These are phyloP conservation scores for Mycena floridula DNA, from an alignment of 768 basidiomycete genomes.

Conservation along the genomic window DNA sequence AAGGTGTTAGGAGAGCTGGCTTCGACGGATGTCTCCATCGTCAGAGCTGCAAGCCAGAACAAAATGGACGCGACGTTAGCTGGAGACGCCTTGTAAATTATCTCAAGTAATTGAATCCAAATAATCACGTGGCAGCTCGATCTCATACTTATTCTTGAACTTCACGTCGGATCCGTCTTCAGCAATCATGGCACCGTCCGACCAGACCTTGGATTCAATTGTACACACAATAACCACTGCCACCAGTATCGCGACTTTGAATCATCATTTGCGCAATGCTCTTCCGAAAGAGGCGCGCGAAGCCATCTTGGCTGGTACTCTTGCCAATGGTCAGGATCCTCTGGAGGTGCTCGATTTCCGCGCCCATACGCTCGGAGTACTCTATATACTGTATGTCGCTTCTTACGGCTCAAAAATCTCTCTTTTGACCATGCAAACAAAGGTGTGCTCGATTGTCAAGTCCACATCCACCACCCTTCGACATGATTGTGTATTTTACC, in stretches of 20 bases:
- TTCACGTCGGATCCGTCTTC: too few species aligned
- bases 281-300: slow-evolving; percentile 56
- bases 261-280: slow-evolving; percentile 37
- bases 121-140: too few species aligned
- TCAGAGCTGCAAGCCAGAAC: too few species aligned
- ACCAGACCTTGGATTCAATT: slow-evolving; percentile 28
- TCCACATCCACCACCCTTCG: slow-evolving; percentile 32
- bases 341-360: slow-evolving; percentile 48
- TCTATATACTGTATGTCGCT: slow-evolving; percentile 66
- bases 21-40: too few species aligned
- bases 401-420: neutral
- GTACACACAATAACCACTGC: slow-evolving; percentile 41
- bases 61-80: too few species aligned
- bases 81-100: too few species aligned
- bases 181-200: slow-evolving; percentile 18
- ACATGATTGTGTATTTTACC: slow-evolving; percentile 53
- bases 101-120: too few species aligned
- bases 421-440: neutral
- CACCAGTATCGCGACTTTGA: slow-evolving; percentile 28
- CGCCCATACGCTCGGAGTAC: slow-evolving; percentile 54
- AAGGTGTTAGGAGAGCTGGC: too few species aligned
- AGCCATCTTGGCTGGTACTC: slow-evolving; percentile 42
- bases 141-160: too few species aligned
- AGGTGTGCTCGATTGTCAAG: slow-evolving; percentile 57
- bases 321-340: slow-evolving; percentile 65